Evolutionary conservation across 2,329 filamentous ascomycete genomes (phyloP).

Genomic region (Sclerotinia minor): DNA sequence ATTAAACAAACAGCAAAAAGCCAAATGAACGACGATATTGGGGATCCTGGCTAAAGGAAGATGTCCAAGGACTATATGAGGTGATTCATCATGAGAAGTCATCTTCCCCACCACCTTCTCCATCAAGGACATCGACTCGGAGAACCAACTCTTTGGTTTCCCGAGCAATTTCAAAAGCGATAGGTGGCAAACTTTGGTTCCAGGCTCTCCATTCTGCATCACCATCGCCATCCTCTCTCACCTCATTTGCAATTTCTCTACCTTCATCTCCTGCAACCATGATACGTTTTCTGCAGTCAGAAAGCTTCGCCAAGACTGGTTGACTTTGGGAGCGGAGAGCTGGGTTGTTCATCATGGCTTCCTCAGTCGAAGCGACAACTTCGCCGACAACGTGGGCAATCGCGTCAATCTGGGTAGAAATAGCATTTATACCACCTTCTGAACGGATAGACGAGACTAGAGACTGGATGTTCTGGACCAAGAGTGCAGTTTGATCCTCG

Average conservation of each 20-base stretch:
- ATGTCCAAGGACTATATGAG: not conserved
- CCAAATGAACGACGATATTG: not conserved
- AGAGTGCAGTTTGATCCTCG: slow-evolving; percentile 75
- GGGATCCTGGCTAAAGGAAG: not conserved
- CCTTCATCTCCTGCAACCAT: slow-evolving; percentile 63
- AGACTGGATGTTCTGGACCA: slow-evolving; percentile 80
- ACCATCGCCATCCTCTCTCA: slow-evolving; percentile 53
- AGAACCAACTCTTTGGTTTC: slow-evolving; percentile 74
- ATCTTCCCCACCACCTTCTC: slow-evolving; percentile 35
- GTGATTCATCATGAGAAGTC: slow-evolving; percentile 31
- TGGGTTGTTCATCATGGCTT: slow-evolving; percentile 54
- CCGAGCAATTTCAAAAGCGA: slow-evolving; percentile 83
- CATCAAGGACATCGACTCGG: slow-evolving; percentile 46
- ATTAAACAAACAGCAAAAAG: slow-evolving; percentile 11
- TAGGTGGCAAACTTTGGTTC: slow-evolving; percentile 72
- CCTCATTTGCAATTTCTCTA: slow-evolving; percentile 56
- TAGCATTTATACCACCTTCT: slow-evolving; percentile 61
- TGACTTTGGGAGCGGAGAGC: slow-evolving; percentile 52
- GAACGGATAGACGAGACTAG: slow-evolving; percentile 71
- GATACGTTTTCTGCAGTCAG: slow-evolving; percentile 64
- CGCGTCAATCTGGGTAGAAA: slow-evolving; percentile 68
- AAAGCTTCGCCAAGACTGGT: slow-evolving; percentile 57
- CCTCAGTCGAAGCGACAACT: slow-evolving; percentile 66
- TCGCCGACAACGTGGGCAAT: slow-evolving; percentile 71
- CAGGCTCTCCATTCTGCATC: slow-evolving; percentile 60